phyloP scores from a whole-genome alignment of 176 grass and related monocot genomes.

The Canna indica region DNA sequence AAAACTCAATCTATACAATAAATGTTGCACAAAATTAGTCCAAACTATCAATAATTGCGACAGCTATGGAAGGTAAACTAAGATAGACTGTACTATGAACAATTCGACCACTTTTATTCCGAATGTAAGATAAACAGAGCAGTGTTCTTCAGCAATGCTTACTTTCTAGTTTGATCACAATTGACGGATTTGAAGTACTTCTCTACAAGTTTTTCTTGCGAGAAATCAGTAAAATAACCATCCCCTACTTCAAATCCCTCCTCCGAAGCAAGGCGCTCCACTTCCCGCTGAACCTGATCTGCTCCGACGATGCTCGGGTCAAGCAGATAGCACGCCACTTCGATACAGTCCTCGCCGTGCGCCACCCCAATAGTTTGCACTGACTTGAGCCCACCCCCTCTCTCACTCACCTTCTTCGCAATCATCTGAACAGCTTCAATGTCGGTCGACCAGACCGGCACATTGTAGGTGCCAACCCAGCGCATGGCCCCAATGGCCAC shows the following conservation, averaged over 20 bases:
- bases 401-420: slow-evolving; percentile 50
- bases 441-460: slow-evolving; percentile 37
- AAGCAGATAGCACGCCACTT: slow-evolving; percentile 73
- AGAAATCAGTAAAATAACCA: slow-evolving; percentile 71
- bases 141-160: too few species aligned
- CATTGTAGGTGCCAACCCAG: slow-evolving; percentile 80
- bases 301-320: slow-evolving; percentile 31
- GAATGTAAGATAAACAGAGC: too few species aligned
- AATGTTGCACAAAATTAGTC: too few species aligned
- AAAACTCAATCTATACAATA: too few species aligned
- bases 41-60: too few species aligned
- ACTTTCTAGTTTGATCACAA: too few species aligned
- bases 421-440: slow-evolving; percentile 35
- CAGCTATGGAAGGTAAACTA: too few species aligned
- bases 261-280: slow-evolving; percentile 27
- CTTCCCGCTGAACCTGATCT: slow-evolving; percentile 40
- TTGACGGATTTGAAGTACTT: slow-evolving; percentile 19
- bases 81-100: too few species aligned
- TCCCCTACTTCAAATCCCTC: slow-evolving; percentile 35
- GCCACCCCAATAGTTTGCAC: slow-evolving; percentile 68
- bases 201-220: slow-evolving; percentile 35
- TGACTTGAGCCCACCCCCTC: slow-evolving; percentile 50
- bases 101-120: too few species aligned
- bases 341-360: slow-evolving; percentile 32
- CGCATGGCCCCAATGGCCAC: slow-evolving; percentile 48